Conservation (phyloP, 148 eudicot species). For the Tetragonia tetragonoides region DNA sequence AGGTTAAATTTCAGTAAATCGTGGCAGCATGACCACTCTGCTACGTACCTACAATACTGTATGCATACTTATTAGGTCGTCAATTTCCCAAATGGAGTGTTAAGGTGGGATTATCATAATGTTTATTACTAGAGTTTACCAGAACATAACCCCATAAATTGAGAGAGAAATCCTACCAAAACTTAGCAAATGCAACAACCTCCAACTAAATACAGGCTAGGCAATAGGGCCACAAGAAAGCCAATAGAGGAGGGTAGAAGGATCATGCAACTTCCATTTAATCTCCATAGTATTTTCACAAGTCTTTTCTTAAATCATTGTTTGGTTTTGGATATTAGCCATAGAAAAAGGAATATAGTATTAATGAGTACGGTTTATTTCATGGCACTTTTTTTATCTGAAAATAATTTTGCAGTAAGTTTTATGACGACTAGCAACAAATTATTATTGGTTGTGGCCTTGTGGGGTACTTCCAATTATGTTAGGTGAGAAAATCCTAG, state of each 20-base stretch:
- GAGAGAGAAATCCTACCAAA: neutral
- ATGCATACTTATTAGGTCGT: too few species aligned
- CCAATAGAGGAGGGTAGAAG: neutral
- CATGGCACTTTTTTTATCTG: neutral
- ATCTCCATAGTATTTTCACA: neutral
- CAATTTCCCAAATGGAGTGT: too few species aligned
- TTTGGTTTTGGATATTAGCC: neutral
- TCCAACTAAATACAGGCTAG: neutral
- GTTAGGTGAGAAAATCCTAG: conserved; percentile 11
- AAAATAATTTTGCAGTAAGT: too few species aligned
- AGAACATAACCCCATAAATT: neutral
- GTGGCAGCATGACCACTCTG: too few species aligned
- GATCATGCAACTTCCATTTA: conserved; percentile 11
- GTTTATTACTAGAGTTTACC: neutral
- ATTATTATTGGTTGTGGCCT: neutral
- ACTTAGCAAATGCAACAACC: conserved; percentile 12
- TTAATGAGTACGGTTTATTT: neutral
- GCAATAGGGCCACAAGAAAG: neutral
- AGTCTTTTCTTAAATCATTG: neutral
- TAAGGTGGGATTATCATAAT: too few species aligned
- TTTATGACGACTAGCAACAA: neutral
- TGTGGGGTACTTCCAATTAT: conserved; percentile 4
- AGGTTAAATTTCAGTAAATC: too few species aligned
- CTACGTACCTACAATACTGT: too few species aligned
- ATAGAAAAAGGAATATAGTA: neutral